Conservation (phyloP, 257 asterid genomes). For the Capsicum baccatum region DNA sequence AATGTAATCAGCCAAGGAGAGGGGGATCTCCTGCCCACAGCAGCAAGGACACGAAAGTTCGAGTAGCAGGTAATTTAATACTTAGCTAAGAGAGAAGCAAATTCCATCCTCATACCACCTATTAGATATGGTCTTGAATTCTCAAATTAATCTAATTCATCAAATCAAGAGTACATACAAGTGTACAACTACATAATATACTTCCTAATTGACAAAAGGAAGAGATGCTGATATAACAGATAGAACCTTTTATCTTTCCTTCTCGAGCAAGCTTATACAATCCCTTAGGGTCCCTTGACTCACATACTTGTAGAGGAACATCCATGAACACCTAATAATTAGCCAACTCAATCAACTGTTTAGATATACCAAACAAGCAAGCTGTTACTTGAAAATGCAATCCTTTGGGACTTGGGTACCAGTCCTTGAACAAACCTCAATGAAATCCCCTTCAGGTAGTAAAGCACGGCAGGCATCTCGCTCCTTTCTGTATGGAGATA, state of each 20-base stretch:
- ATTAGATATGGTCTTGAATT: background rate
- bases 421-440: conserved; percentile 63
- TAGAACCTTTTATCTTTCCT: conserved; percentile 89
- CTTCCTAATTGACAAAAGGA: conserved; percentile 12
- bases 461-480: conserved; percentile 91
- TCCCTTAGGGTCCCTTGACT: conserved; percentile 98
- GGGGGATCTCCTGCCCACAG: conserved; percentile 3
- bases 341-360: conserved; percentile 23
- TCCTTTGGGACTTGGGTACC: conserved; percentile 4
- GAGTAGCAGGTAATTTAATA: background rate
- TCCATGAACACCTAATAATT: conserved; percentile 83
- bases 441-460: conserved; percentile 85
- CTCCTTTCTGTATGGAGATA: conserved; percentile 93
- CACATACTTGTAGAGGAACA: conserved; percentile 87
- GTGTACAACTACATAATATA: conserved; percentile 26
- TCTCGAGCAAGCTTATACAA: conserved; percentile 97
- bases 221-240: background rate
- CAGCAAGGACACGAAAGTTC: background rate
- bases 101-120: background rate
- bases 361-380: conserved; percentile 6
- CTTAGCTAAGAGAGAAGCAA: background rate
- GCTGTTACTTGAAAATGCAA: conserved; percentile 5
- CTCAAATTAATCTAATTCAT: background rate
- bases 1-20: background rate
- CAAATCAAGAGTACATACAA: conserved; percentile 1